These are phyloP conservation scores for Fagopyrum esculentum DNA, from an alignment of 148 eudicot genomes.

Conservation along the genomic window DNA sequence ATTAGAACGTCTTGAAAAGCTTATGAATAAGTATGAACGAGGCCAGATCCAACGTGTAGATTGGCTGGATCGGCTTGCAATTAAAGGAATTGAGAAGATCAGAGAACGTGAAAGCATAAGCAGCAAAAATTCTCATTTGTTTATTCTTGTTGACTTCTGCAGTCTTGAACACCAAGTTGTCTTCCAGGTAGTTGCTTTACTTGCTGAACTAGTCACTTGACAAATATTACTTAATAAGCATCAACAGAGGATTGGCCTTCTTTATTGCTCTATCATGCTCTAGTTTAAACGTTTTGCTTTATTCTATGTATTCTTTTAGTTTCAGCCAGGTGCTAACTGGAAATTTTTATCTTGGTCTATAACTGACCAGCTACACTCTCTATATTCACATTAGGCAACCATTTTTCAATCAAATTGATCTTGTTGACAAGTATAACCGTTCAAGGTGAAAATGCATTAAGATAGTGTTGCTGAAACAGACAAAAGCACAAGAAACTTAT, in stretches of 20 bases:
- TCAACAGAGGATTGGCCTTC: no score
- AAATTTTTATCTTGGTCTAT: not conserved
- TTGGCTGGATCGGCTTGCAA: conserved; percentile 94
- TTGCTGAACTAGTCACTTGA: not conserved
- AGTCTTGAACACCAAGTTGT: conserved; percentile 97
- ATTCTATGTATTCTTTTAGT: not conserved
- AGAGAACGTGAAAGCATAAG: conserved; percentile 75
- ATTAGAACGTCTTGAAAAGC: conserved; percentile 93
- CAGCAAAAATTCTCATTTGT: conserved; percentile 70
- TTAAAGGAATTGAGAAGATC: conserved; percentile 82
- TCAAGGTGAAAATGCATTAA: not conserved
- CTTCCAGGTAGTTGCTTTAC: conserved; percentile 53
- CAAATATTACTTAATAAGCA: not conserved
- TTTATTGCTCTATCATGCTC: not conserved
- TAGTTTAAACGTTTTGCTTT: not conserved
- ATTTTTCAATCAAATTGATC: not conserved
- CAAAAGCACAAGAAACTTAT: not conserved
- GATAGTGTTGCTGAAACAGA: not conserved
- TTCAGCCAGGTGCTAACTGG: not conserved
- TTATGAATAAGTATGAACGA: conserved; percentile 93
- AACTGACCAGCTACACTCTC: not conserved
- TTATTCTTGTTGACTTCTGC: conserved; percentile 77
- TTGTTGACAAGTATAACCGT: not conserved
- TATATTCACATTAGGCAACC: not conserved
- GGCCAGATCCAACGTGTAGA: conserved; percentile 92